Conservation (phyloP, 2,329 filamentous ascomycete species). For the Fusarium sp. region DNA sequence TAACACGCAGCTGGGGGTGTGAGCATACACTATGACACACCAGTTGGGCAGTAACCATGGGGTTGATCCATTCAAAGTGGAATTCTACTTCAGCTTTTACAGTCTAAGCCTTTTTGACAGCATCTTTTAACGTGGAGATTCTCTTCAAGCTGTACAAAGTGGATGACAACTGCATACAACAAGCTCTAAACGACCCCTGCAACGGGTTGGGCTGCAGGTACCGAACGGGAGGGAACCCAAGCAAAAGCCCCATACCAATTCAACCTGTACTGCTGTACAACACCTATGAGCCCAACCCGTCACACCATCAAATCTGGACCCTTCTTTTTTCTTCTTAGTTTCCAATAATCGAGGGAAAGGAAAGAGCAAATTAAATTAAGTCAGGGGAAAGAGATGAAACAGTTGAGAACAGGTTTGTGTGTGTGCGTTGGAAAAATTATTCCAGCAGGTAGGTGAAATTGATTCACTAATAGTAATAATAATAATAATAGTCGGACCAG, state of each 20-base stretch:
- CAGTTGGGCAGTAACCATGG: slow-evolving; percentile 16
- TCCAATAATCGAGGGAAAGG: slow-evolving; percentile 25
- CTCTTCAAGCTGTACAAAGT: slow-evolving; percentile 18
- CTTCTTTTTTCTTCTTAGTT: slow-evolving; percentile 24
- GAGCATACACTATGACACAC: slow-evolving; percentile 8
- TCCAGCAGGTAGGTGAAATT: slow-evolving; percentile 25
- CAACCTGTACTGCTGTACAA: background rate
- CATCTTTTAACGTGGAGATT: slow-evolving; percentile 19
- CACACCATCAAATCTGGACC: slow-evolving; percentile 32
- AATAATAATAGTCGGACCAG: slow-evolving; percentile 19
- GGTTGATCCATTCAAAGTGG: slow-evolving; percentile 22
- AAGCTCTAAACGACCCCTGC: slow-evolving; percentile 33
- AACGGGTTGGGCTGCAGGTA: slow-evolving; percentile 44
- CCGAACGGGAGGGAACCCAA: slow-evolving; percentile 42
- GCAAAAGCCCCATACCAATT: slow-evolving; percentile 31
- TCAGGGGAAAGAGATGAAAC: slow-evolving; percentile 11
- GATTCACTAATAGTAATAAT: slow-evolving; percentile 10
- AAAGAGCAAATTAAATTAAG: slow-evolving; percentile 6
- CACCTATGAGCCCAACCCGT: slow-evolving; percentile 24
- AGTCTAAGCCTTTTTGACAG: slow-evolving; percentile 16
- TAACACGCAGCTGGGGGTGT: slow-evolving; percentile 22
- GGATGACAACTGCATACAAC: slow-evolving; percentile 22
- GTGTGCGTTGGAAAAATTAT: slow-evolving; percentile 8
- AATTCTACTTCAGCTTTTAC: slow-evolving; percentile 11
- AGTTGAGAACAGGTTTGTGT: slow-evolving; percentile 1